These are phyloP conservation scores for Fomitopsis palustris DNA, from an alignment of 1,284 basidiomycete species.

Conservation along the genomic window DNA sequence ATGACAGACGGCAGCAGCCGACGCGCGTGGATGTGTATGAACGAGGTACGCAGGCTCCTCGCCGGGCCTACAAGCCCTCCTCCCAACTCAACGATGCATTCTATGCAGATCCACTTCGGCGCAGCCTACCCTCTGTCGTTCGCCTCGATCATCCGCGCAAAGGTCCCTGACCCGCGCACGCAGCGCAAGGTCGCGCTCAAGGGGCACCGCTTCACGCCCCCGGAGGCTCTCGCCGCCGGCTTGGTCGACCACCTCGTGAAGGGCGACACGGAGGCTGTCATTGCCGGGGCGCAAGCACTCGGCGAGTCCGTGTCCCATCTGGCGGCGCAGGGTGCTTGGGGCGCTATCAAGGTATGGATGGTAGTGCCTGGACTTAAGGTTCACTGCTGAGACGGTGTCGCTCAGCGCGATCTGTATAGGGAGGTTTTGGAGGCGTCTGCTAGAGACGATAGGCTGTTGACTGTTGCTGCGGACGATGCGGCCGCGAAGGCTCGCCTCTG, in stretches of 20 bases:
- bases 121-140: conserved; percentile 78
- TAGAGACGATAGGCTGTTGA: conserved; percentile 22
- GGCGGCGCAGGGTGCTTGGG: conserved; percentile 60
- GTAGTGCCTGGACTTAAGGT: background rate
- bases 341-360: conserved; percentile 51
- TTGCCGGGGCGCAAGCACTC: conserved; percentile 58
- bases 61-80: background rate
- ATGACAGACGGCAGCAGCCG: conserved; percentile 81
- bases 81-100: background rate
- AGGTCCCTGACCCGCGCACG: conserved; percentile 57
- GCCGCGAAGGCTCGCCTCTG: conserved; percentile 32
- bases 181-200: conserved; percentile 80
- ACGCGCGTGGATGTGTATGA: conserved; percentile 88
- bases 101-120: conserved; percentile 72
- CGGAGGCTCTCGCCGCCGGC: conserved; percentile 65
- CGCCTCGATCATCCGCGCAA: conserved; percentile 61
- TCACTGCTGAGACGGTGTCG: conserved; percentile 2
- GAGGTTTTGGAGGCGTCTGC: conserved; percentile 31
- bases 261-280: conserved; percentile 51
- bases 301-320: conserved; percentile 47
- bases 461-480: conserved; percentile 27
- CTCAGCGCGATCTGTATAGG: conserved; percentile 39
- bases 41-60: conserved; percentile 59
- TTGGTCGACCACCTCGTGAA: conserved; percentile 72
- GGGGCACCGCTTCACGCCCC: conserved; percentile 78